Percentiles rank a stretch among this genome's conserved stretches.
These are phyloP conservation scores for Rhynchospora tenuis DNA, from an alignment of 176 grass and related monocot genomes.

Conservation along the genomic window DNA sequence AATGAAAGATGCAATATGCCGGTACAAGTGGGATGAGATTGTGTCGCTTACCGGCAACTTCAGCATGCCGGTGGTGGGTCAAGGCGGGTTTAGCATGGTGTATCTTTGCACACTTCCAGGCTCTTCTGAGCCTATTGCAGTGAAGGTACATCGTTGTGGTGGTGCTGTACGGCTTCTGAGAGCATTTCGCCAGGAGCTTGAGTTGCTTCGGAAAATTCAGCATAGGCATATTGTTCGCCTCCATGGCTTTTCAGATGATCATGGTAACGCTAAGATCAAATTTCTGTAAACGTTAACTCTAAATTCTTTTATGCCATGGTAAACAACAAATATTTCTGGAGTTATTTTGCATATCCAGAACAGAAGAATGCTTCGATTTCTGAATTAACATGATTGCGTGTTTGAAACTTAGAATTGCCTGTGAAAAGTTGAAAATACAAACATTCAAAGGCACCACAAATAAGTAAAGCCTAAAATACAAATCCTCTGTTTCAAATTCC, in stretches of 20 bases:
- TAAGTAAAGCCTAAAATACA: not conserved
- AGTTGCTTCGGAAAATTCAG: conserved; percentile 54
- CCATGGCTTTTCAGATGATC: conserved; percentile 66
- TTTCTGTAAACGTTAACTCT: not conserved
- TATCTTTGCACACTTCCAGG: conserved; percentile 38
- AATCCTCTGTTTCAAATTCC: not conserved
- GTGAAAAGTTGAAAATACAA: not conserved
- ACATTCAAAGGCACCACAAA: not conserved
- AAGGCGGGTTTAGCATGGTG: conserved; percentile 76
- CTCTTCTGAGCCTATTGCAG: conserved; percentile 23
- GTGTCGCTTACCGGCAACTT: conserved; percentile 54
- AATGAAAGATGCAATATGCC: conserved; percentile 16
- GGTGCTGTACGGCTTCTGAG: conserved; percentile 48
- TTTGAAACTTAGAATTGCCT: not conserved
- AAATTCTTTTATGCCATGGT: too few relatives aligned
- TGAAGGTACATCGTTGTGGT: conserved; percentile 63
- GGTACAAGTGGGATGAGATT: conserved; percentile 48
- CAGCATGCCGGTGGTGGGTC: conserved; percentile 57
- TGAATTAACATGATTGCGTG: too few relatives aligned
- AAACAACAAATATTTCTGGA: not conserved
- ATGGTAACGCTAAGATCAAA: conserved; percentile 32
- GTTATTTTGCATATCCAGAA: not conserved
- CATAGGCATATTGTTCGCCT: conserved; percentile 68
- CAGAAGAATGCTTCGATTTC: too few relatives aligned
- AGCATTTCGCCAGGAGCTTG: conserved; percentile 71